Percentiles rank a stretch among this genome's conserved stretches.
Conservation (phyloP, 2,329 filamentous ascomycete genomes). For the Apiospora marii region DNA sequence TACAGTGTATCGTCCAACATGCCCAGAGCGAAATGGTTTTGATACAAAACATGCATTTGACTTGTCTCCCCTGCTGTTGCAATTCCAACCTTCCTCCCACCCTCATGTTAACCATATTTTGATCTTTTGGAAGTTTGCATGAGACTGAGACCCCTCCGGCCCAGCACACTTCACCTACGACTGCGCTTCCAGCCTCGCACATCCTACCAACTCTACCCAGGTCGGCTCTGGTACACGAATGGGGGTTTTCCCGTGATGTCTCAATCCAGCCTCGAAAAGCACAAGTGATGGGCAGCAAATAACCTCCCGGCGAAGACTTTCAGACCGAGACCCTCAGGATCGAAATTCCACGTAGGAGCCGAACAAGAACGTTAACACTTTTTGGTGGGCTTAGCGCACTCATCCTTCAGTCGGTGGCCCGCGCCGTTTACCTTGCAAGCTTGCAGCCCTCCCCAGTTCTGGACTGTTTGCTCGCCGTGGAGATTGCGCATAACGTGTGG, state of each 20-base stretch:
- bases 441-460: not conserved
- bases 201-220: slow-evolving; percentile 14
- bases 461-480: not conserved
- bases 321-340: slow-evolving; percentile 2
- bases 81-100: slow-evolving; percentile 14
- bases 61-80: slow-evolving; percentile 19
- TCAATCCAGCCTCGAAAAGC: slow-evolving; percentile 16
- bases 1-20: slow-evolving; percentile 13
- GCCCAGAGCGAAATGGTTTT: slow-evolving; percentile 10
- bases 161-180: slow-evolving; percentile 9
- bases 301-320: slow-evolving; percentile 17
- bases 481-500: not conserved
- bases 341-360: slow-evolving; percentile 9
- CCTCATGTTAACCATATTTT: not conserved
- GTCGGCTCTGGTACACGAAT: not conserved
- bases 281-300: slow-evolving; percentile 16
- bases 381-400: slow-evolving; percentile 9
- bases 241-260: slow-evolving; percentile 1
- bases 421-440: slow-evolving; percentile 1
- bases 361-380: slow-evolving; percentile 2
- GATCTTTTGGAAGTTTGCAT: slow-evolving; percentile 6
- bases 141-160: slow-evolving; percentile 15
- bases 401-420: not conserved
- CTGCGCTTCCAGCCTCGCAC: not conserved
- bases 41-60: slow-evolving; percentile 22